Conservation (phyloP, 108 stramenopile genomes). For the Mediolabrus comicus region DNA sequence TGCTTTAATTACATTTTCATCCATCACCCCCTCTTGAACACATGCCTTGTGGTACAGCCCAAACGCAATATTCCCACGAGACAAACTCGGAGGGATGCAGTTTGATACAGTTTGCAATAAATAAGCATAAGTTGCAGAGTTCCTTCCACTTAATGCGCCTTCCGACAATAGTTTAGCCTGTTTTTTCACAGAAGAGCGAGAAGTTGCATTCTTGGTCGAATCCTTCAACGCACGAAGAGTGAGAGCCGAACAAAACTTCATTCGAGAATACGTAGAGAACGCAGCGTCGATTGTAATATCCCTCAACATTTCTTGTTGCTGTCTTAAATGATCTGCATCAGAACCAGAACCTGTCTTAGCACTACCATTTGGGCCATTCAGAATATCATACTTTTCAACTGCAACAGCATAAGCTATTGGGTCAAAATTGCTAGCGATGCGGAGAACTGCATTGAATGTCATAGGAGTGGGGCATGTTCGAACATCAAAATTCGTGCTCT, state of each 20-base stretch:
- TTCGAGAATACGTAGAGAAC: constrained; percentile 47
- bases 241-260: constrained; percentile 33
- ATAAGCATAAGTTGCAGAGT: constrained; percentile 57
- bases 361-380: constrained; percentile 10
- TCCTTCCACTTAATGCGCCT: constrained; percentile 53
- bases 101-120: constrained; percentile 53
- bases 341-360: background rate
- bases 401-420: constrained; percentile 28
- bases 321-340: background rate
- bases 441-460: constrained; percentile 68
- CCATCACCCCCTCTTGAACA: constrained; percentile 59
- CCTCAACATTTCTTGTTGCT: constrained; percentile 42
- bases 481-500: constrained; percentile 25
- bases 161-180: constrained; percentile 27
- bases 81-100: constrained; percentile 55
- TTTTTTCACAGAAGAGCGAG: constrained; percentile 30
- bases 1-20: constrained; percentile 44
- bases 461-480: constrained; percentile 59
- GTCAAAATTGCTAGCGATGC: constrained; percentile 54
- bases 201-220: constrained; percentile 34
- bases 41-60: constrained; percentile 60
- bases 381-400: constrained; percentile 24
- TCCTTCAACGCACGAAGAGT: constrained; percentile 29
- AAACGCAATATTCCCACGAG: constrained; percentile 70
- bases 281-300: constrained; percentile 58